Evolutionary conservation across 1,284 basidiomycete genomes (phyloP), one percentile per base, ranked within the genome.

Genomic region (Filobasidium uniguttulatum): DNA sequence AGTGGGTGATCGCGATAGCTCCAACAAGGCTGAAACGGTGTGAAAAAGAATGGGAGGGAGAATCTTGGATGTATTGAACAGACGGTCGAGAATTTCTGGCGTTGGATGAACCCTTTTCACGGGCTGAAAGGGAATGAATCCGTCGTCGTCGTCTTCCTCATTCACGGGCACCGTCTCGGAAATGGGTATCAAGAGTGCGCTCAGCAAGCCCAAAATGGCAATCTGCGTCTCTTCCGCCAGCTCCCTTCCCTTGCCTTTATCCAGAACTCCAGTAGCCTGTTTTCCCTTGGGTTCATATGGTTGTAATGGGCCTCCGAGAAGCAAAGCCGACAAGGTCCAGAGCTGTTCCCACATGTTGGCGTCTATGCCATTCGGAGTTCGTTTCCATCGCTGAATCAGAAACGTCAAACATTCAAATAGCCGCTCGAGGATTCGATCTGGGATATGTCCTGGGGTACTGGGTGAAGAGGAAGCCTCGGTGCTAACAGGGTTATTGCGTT

Each of bases 11-110:
- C 73, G 71, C 1, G 61, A 44, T 12, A 65, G 56, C 12, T 64
- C 66, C 44, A 91, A 71, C 9, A 89, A 71, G 2, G 80, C 75
- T 55, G 85, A 80, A 46, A 93, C 67, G 2, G 82, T 85, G 65
- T 86, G 84, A 10, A 88, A 89, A 29, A 91, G 70, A 28, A 91
- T 74, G 2, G 90, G 83, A 33, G 83, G 70, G 57, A 87, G 58
- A 1, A 41, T 54, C 2, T 62, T 56, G 29, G 54, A 57, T 1
- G 81, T 48, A 65, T 74, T 49, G 62, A 56, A 30, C 67, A 69
- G 55, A 10, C 46, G 34, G 44, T 72, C 73, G 1, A 76, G 77
- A 75, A 46, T 69, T 60, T 61, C 73, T 65, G 52, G 79, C 66
- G 55, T 72, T 62, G 36, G 68, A 56, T 34, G 77, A 60, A 48